A percentile compares a stretch with the other conserved stretches of the same genome.
phyloP scores from a whole-genome alignment of 2,329 filamentous ascomycete genomes.

The Diaporthe sp. region DNA sequence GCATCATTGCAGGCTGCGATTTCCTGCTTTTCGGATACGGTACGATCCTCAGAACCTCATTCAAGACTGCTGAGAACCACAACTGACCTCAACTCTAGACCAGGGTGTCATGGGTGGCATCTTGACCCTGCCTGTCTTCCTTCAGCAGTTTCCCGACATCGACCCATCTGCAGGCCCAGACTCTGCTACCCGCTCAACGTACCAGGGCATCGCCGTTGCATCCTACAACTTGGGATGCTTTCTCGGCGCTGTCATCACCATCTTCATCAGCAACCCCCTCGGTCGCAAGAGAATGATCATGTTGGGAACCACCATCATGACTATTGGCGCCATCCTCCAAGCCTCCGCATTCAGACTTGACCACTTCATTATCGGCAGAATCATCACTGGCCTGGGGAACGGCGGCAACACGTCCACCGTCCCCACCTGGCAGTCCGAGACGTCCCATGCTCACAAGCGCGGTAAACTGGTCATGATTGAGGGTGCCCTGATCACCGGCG shows the following conservation, averaged over 20 bases:
- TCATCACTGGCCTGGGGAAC: slow-evolving; percentile 58
- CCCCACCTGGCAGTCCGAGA: slow-evolving; percentile 73
- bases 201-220: slow-evolving; percentile 58
- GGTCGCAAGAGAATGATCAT: slow-evolving; percentile 58
- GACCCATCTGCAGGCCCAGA: slow-evolving; percentile 57
- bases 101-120: slow-evolving; percentile 83
- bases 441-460: slow-evolving; percentile 67
- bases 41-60: slow-evolving; percentile 45
- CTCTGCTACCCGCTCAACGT: slow-evolving; percentile 59
- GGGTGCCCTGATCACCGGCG: slow-evolving; percentile 68
- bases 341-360: slow-evolving; percentile 52
- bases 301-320: slow-evolving; percentile 55
- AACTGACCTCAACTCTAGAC: slow-evolving; percentile 63
- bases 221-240: slow-evolving; percentile 50
- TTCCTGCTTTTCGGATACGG: slow-evolving; percentile 74
- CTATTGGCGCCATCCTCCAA: slow-evolving; percentile 57
- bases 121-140: slow-evolving; percentile 75
- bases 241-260: slow-evolving; percentile 45
- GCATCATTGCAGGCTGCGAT: slow-evolving; percentile 78
- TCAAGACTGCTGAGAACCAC: slow-evolving; percentile 26
- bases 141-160: slow-evolving; percentile 65
- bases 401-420: slow-evolving; percentile 59
- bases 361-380: slow-evolving; percentile 59
- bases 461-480: slow-evolving; percentile 74
- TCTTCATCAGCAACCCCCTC: slow-evolving; percentile 54